Base-by-base conservation (phyloP, 2,329 filamentous ascomycete genomes). In the Alternaria ethzedia region DNA sequence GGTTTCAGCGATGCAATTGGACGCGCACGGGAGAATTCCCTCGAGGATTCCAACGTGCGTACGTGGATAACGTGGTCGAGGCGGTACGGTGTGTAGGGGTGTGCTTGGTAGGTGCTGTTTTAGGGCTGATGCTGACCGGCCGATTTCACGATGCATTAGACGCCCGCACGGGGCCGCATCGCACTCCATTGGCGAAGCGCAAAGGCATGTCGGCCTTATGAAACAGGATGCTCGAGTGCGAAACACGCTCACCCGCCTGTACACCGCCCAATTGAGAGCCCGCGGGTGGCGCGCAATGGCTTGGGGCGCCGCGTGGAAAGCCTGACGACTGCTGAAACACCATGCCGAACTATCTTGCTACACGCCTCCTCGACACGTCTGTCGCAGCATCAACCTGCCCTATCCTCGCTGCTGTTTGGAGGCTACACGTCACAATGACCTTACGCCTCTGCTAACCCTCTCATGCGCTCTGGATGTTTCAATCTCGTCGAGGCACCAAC, bases 221-320 rank as follows among this genome's bases (percentile, higher is more conserved):
- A 58, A 62, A 62, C 59, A 45, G 59, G 21, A 45, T 26, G 23
- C 47, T 57, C 52, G 47, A 51, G 47, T 32, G 23, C 71, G 70
- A 76, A 75, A 75, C 72, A 69, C 47, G 64, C 57, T 26, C 63
- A 54, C 56, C 64, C 64, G 63, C 59, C 32, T 55, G 26, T 36
- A n/a, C 28, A 52, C 50, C 50, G 57, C 54, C 66, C 61, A 70
- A 66, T 71, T 36, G 60, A 23, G 41, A 23, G 11, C 15, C 30
- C 23, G 58, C 43, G n/a, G 30, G 23, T 46, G 41, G 57, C 57
- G 57, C 58, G 25, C 43, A 26, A 21, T 45, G 44, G 43, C 59
- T 17, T 25, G 11, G 36, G 36, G 36, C 36, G 36, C 36, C 36
- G 36, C 36, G 36, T 7, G 13, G 13, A 12, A 25, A 49, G 46